Base-by-base conservation (phyloP, 352 stramenopile genomes). In the Aphanomyces cochlioides region DNA sequence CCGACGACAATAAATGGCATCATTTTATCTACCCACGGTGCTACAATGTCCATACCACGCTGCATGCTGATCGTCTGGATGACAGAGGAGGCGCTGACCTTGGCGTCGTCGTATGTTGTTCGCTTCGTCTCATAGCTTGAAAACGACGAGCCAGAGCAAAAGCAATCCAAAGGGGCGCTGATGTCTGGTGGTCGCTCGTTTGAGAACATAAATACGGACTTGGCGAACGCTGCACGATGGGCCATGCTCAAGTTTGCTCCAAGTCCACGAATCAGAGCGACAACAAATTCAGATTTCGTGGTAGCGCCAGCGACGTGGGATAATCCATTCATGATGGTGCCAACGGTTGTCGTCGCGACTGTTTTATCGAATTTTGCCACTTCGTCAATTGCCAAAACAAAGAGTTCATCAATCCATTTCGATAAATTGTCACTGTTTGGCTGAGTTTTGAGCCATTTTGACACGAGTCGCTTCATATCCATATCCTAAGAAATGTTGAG, bases 1-100 rank as follows among this genome's bases (percentile, higher is more conserved):
- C 95, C 95, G 1, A 98, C 95, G 5, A 98, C 77, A 56, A 98
- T 97, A 73, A 98, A 98, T 15, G 95, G 95, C 74, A 97, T 90
- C 82, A 95, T 92, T 28, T 83, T 81, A 7, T 97, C 84, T 4
- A 98, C 89, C 95, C 95, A 98, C 15, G 88, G 88, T 57, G 91
- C 79, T 21, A 98, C 85, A 21, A 91, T 81, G 57, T 93, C 89
- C 53, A 98, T 73, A 0, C 87, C 91, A 15, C 93, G 85, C 79
- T 97, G 87, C 21, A 96, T 84, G 15, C 78, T 92, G 8, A 91
- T 73, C 0, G 90, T 97, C 3, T 85, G 86, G 1, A 96, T 80
- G 53, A 92, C 79, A 0, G 80, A 76, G 10, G 88, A 79, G 5
- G 69, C 75, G 36, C 68, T 79, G 21, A 73, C 72, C 4, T 50